Percentiles rank a stretch among this genome's conserved stretches.
Conservation (phyloP, 768 basidiomycete species). For the Terana coerulea region DNA sequence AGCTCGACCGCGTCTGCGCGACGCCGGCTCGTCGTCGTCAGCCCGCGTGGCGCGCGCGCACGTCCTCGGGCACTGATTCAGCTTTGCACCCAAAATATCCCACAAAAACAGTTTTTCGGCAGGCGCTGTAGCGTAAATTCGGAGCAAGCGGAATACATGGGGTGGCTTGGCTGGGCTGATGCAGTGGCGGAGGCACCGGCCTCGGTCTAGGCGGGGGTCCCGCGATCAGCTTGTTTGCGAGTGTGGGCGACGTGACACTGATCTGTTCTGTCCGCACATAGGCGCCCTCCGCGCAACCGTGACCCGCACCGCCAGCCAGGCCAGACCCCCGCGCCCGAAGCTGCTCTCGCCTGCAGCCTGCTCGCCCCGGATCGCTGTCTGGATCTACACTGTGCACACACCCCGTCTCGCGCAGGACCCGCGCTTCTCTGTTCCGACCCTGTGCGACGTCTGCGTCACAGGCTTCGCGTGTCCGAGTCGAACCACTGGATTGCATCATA, state of each 20-base stretch:
- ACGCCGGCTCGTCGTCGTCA: too few relatives aligned
- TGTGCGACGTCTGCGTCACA: neutral
- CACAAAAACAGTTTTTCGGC: too few relatives aligned
- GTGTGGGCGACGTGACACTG: conserved; percentile 12
- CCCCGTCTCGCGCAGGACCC: neutral
- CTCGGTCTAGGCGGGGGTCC: neutral
- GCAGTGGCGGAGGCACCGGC: neutral
- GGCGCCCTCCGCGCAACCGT: neutral
- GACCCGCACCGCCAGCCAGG: neutral
- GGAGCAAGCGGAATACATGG: too few relatives aligned
- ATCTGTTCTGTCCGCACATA: neutral
- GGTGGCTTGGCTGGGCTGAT: too few relatives aligned
- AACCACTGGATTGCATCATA: neutral
- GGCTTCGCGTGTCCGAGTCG: neutral
- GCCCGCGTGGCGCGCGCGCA: too few relatives aligned
- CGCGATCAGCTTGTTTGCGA: conserved; percentile 12
- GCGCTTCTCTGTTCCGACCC: neutral
- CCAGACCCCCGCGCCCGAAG: neutral
- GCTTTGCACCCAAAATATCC: too few relatives aligned
- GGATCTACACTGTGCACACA: too few relatives aligned
- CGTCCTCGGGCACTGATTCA: too few relatives aligned
- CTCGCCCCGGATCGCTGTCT: neutral
- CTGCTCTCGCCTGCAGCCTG: neutral
- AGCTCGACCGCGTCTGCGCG: too few relatives aligned
- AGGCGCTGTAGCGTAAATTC: too few relatives aligned